Percentiles rank a stretch among this genome's conserved stretches.
phyloP scores from a whole-genome alignment of 106 monocot genomes.

The Cymbidium sinense region DNA sequence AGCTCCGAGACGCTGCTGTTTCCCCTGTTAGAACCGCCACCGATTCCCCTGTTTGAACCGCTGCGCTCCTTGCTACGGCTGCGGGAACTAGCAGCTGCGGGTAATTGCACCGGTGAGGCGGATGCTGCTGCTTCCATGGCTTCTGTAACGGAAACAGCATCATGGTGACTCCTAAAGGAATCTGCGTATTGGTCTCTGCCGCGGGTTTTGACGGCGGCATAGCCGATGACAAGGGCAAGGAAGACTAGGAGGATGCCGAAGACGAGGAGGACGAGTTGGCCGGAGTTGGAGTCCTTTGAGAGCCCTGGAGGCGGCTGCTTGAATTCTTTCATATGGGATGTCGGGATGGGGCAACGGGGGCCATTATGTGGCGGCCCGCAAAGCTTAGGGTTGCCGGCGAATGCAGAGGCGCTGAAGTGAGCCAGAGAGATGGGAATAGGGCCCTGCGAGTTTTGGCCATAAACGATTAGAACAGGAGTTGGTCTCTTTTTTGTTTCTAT shows the following conservation, averaged over 20 bases:
- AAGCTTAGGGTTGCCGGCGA: slow-evolving; percentile 33
- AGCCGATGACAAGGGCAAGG: background rate
- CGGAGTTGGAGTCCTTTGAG: background rate
- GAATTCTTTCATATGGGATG: background rate
- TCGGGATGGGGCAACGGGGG: background rate
- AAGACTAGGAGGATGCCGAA: background rate
- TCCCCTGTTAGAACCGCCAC: background rate
- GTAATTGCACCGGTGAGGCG: background rate
- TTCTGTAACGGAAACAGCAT: background rate
- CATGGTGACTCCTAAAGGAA: slow-evolving; percentile 5
- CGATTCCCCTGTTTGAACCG: background rate
- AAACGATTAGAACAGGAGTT: too few species aligned
- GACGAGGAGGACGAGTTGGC: background rate
- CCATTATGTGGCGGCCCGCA: slow-evolving; percentile 16
- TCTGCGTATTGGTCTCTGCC: slow-evolving; percentile 5
- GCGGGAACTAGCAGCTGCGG: background rate
- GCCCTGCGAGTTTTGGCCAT: slow-evolving; percentile 15
- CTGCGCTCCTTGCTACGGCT: background rate
- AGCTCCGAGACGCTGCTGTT: slow-evolving; percentile 15
- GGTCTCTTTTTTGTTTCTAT: too few species aligned
- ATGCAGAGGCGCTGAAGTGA: slow-evolving; percentile 19
- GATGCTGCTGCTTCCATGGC: slow-evolving; percentile 5
- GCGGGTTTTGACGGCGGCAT: background rate
- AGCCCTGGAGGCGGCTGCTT: background rate
- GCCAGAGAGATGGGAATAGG: slow-evolving; percentile 20